Conservation (phyloP, 495 filamentous ascomycete genomes). For the Rusavskia elegans region DNA sequence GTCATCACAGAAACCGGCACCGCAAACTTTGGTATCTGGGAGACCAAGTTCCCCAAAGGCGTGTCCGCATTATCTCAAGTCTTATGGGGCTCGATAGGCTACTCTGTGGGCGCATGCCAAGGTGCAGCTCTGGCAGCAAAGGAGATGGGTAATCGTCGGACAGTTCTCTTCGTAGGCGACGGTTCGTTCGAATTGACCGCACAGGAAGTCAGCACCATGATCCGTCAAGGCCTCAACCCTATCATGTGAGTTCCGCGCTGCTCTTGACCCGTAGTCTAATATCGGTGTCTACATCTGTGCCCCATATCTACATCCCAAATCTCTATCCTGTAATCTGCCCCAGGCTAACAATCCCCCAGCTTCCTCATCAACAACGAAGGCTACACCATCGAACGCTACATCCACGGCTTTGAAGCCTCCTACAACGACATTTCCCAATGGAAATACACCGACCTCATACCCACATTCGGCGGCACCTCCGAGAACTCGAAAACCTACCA, state of each 20-base stretch:
- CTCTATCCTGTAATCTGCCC: background rate
- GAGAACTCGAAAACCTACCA: constrained; percentile 46
- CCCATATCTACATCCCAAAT: constrained; percentile 1
- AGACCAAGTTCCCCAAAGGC: constrained; percentile 61
- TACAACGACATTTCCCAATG: constrained; percentile 74
- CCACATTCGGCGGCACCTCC: constrained; percentile 47
- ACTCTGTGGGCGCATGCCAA: constrained; percentile 62
- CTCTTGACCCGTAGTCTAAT: background rate
- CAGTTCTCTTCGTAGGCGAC: constrained; percentile 77
- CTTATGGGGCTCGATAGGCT: constrained; percentile 81
- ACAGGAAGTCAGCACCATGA: constrained; percentile 78
- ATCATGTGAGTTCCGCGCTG: constrained; percentile 45
- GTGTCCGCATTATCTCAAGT: constrained; percentile 72
- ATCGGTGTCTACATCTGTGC: constrained; percentile 1
- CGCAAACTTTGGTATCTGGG: constrained; percentile 79
- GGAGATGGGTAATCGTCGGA: constrained; percentile 43
- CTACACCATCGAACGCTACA: constrained; percentile 38
- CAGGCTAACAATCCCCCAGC: constrained; percentile 18
- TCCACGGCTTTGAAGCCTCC: constrained; percentile 46
- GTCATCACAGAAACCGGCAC: constrained; percentile 84
- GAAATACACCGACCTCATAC: constrained; percentile 52
- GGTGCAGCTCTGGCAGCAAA: constrained; percentile 58
- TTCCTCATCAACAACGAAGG: constrained; percentile 43
- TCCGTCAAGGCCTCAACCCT: constrained; percentile 57
- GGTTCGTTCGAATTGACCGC: constrained; percentile 73